These are phyloP conservation scores for Gaeumannomyces tritici DNA, from an alignment of 2,329 filamentous ascomycete species.

Conservation along the genomic window DNA sequence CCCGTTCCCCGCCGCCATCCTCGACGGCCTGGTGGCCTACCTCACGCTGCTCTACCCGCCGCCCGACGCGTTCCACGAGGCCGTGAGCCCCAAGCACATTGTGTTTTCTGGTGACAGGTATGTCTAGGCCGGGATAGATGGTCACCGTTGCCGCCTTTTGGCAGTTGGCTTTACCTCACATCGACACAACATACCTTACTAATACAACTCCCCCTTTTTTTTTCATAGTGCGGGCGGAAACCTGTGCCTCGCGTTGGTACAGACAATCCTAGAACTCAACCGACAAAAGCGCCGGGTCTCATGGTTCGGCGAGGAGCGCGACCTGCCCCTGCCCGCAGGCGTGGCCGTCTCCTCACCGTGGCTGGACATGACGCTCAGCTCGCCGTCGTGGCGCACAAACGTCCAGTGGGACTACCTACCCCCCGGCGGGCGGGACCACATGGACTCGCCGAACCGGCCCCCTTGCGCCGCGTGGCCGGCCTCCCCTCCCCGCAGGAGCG, in stretches of 20 bases:
- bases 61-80: constrained; percentile 52
- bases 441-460: constrained; percentile 18
- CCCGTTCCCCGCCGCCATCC: constrained; percentile 63
- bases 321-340: constrained; percentile 58
- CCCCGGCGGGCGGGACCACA: constrained; percentile 31
- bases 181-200: background rate
- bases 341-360: constrained; percentile 56
- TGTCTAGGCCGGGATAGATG: background rate
- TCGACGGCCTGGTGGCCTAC: constrained; percentile 66
- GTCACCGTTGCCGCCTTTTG: background rate
- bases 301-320: constrained; percentile 51
- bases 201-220: background rate
- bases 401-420: constrained; percentile 57
- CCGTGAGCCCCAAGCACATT: constrained; percentile 56
- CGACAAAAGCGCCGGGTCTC: constrained; percentile 34
- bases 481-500: constrained; percentile 37
- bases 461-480: constrained; percentile 50
- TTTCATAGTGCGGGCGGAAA: constrained; percentile 62
- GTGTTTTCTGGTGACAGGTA: constrained; percentile 63
- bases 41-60: constrained; percentile 65
- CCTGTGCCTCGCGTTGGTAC: constrained; percentile 55
- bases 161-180: background rate
- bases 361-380: constrained; percentile 59
- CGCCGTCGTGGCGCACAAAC: constrained; percentile 43
- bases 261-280: constrained; percentile 56